These are phyloP conservation scores for Chrysoporthe austroafricana DNA, from an alignment of 2,329 filamentous ascomycete species.

Conservation along the genomic window DNA sequence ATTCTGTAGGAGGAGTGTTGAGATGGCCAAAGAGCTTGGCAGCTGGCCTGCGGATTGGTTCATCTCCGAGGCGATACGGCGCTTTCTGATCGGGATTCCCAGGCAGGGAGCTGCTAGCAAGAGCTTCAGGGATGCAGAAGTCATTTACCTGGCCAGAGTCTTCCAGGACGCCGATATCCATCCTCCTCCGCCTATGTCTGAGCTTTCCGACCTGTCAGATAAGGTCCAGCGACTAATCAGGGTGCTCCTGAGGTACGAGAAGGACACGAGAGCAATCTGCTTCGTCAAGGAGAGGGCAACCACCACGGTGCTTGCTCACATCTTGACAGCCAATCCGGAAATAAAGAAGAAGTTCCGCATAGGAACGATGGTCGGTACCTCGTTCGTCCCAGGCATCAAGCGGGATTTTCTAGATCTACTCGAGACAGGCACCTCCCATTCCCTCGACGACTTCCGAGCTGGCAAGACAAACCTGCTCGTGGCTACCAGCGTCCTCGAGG, in stretches of 20 bases:
- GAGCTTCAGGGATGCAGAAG: conserved; percentile 55
- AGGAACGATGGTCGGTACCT: conserved; percentile 61
- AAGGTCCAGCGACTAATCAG: conserved; percentile 61
- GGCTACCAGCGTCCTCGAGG: conserved; percentile 67
- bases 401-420: conserved; percentile 44
- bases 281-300: conserved; percentile 69
- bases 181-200: not conserved
- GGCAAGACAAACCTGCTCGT: conserved; percentile 62
- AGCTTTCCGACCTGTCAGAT: conserved; percentile 48
- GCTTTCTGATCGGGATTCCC: conserved; percentile 35
- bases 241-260: conserved; percentile 50
- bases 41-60: conserved; percentile 72
- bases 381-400: conserved; percentile 41
- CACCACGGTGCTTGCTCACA: conserved; percentile 60
- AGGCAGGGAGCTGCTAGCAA: conserved; percentile 36
- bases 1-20: conserved; percentile 53
- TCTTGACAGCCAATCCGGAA: conserved; percentile 58
- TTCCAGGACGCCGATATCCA: conserved; percentile 36
- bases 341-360: conserved; percentile 52
- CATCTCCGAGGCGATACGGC: conserved; percentile 53
- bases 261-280: conserved; percentile 61
- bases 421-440: conserved; percentile 41
- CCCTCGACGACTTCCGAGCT: conserved; percentile 55
- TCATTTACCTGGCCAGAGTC: conserved; percentile 56
- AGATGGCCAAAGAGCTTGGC: conserved; percentile 63